Base-by-base conservation (phyloP, 768 basidiomycete species). In the Leccinum disarticulatum region DNA sequence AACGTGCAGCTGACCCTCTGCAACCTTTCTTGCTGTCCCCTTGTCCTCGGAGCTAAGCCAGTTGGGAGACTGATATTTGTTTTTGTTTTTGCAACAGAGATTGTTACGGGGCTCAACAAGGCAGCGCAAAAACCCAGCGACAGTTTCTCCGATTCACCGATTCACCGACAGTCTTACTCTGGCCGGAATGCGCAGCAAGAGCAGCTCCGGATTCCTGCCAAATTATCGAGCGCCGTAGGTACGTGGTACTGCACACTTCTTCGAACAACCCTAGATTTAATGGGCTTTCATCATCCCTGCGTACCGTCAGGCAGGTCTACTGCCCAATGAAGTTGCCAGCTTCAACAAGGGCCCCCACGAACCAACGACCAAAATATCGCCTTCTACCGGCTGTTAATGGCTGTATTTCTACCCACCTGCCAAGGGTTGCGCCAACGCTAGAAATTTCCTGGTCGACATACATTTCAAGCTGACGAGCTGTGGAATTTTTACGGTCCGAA, bases 61-160 rank as follows among this genome's bases (percentile, higher is more conserved):
- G 52, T 48, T 50, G 46, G 41, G 46, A 43, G 38, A 46, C 28
- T 58, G 46, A 52, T 66, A 58, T 66, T 66, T 66, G 65, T 59
- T 66, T 63, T 57, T 66, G 65, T 66, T 66, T 63, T 66, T 54
- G 36, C 15, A 36, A 55, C 41, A 36, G 31, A 53, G 25, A 28
- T 9, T 2, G 38, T n/a, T 41, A 41, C 19, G 35, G 47, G 47
- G 38, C 19, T 25, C 35, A 30, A 52, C 38, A 36, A 49, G 36
- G 22, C 33, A 49, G 33, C 57, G 51, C 49, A 56, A 67, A 67
- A 67, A 64, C 61, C 61, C 66, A 66, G 61, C 61, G 61, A 66
- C 64, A 56, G 27, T 58, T 65, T 62, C 64, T 65, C 61, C 64
- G 64, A 66, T 52, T 60, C 50, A 61, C 61, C 64, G 64, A 66